phyloP scores from a whole-genome alignment of 768 basidiomycete genomes.

The Hemileccinum impolitum region DNA sequence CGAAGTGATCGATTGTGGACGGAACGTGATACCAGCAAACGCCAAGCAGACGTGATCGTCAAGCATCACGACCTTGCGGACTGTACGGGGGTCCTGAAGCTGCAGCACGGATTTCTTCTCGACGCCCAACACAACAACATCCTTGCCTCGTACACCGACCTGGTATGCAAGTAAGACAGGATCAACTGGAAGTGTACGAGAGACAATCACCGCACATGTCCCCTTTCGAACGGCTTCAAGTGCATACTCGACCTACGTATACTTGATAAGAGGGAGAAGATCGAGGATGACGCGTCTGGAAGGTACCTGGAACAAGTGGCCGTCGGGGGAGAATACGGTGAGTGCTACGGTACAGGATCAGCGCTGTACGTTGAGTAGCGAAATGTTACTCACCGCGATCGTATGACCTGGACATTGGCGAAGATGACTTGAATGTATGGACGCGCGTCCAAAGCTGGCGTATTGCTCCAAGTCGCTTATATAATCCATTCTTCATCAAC shows the following conservation, averaged over 20 bases:
- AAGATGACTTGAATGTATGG: slow-evolving; percentile 17
- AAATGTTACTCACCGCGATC: slow-evolving; percentile 79
- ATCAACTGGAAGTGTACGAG: background rate
- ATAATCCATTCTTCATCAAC: slow-evolving; percentile 8
- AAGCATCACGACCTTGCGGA: slow-evolving; percentile 96
- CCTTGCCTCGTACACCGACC: slow-evolving; percentile 95
- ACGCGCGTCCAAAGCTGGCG: slow-evolving; percentile 50
- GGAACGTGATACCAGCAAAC: slow-evolving; percentile 77
- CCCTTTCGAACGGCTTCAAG: slow-evolving; percentile 96
- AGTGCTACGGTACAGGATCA: slow-evolving; percentile 56
- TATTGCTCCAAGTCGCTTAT: slow-evolving; percentile 21
- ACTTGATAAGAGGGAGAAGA: slow-evolving; percentile 12
- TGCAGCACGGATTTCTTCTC: slow-evolving; percentile 99
- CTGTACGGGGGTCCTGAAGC: slow-evolving; percentile 96
- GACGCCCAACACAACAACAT: slow-evolving; percentile 94
- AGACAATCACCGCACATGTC: slow-evolving; percentile 80
- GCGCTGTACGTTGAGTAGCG: background rate
- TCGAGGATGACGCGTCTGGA: slow-evolving; percentile 25
- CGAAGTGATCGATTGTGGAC: slow-evolving; percentile 3
- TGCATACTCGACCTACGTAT: slow-evolving; percentile 91
- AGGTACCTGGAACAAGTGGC: slow-evolving; percentile 92
- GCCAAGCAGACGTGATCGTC: slow-evolving; percentile 97
- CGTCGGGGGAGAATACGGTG: slow-evolving; percentile 98
- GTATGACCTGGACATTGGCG: slow-evolving; percentile 85
- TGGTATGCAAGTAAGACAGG: slow-evolving; percentile 29